These are phyloP conservation scores for Quillaja saponaria DNA, from an alignment of 306 rosid genomes.

Conservation along the genomic window DNA sequence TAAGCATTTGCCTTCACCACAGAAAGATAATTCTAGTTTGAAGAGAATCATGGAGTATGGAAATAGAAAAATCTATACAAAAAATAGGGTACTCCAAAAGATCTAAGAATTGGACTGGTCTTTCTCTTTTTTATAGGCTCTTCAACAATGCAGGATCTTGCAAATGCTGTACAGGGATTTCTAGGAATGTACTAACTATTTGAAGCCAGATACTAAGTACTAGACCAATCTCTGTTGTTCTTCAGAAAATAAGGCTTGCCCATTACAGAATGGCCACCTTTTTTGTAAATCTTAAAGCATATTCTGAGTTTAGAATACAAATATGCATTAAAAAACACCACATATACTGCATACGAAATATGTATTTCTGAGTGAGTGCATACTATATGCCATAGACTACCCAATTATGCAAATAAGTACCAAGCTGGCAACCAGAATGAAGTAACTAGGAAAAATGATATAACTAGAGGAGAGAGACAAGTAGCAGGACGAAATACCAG, in stretches of 20 bases:
- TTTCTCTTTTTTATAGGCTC: too few relatives aligned
- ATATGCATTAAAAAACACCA: constrained; percentile 4
- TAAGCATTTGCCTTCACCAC: not conserved
- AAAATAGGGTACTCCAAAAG: constrained; percentile 2
- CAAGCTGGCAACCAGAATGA: constrained; percentile 15
- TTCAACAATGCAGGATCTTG: too few relatives aligned
- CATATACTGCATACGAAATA: constrained; percentile 1
- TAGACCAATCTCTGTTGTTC: not conserved
- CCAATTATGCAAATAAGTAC: constrained; percentile 18
- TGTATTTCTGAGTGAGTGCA: not conserved
- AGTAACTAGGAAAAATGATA: constrained; percentile 17
- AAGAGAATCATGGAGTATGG: not conserved
- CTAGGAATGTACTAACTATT: not conserved
- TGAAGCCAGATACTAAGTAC: not conserved
- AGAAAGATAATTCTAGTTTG: not conserved
- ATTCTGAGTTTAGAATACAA: not conserved
- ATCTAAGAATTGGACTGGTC: too few relatives aligned
- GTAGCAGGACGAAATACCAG: constrained; percentile 57
- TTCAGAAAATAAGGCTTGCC: constrained; percentile 4
- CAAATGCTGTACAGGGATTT: too few relatives aligned
- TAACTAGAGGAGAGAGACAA: constrained; percentile 26
- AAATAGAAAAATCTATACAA: not conserved
- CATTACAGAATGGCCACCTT: constrained; percentile 8
- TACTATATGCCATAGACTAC: constrained; percentile 20
- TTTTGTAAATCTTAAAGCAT: not conserved